Evolutionary conservation across 352 stramenopile genomes (phyloP).

Genomic region (Thraustochytrium sp.): DNA sequence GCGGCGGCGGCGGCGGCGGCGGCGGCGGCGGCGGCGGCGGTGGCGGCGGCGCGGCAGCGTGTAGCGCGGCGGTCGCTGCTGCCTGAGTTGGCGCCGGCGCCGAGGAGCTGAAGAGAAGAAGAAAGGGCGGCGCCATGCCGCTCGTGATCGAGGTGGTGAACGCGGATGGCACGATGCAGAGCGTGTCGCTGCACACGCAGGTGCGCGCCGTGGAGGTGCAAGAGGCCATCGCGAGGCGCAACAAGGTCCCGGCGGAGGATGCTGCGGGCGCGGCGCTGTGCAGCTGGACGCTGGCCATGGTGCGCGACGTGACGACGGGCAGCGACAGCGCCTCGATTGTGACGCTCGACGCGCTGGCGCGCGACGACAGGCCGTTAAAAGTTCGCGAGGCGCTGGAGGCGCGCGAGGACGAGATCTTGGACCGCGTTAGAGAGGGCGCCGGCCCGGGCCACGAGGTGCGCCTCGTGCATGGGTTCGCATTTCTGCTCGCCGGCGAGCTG

Average conservation of each 20-base stretch:
- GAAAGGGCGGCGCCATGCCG: not conserved
- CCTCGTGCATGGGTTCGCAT: not conserved
- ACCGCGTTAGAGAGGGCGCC: not conserved
- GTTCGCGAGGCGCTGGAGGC: not conserved
- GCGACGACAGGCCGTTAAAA: not conserved
- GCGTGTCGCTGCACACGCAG: not conserved
- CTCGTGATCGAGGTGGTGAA: slow-evolving; percentile 40
- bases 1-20: no score
- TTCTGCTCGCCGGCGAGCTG: not conserved
- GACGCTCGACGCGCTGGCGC: not conserved
- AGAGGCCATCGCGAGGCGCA: slow-evolving; percentile 1
- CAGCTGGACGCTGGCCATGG: not conserved
- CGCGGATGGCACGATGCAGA: not conserved
- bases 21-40: no score
- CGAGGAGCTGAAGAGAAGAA: no score
- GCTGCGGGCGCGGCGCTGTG: not conserved
- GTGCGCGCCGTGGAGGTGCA: slow-evolving; percentile 22
- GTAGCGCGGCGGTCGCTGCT: no score
- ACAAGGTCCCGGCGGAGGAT: not conserved
- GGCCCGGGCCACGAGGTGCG: not conserved
- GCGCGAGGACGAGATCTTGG: not conserved
- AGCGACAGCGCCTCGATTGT: not conserved
- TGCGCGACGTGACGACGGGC: not conserved
- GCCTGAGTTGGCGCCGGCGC: no score
- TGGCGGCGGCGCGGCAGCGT: no score